Evolutionary conservation across 1,284 basidiomycete species (phyloP), one percentile per base, ranked within the genome.

Genomic region (Leccinum pallidistipes): DNA sequence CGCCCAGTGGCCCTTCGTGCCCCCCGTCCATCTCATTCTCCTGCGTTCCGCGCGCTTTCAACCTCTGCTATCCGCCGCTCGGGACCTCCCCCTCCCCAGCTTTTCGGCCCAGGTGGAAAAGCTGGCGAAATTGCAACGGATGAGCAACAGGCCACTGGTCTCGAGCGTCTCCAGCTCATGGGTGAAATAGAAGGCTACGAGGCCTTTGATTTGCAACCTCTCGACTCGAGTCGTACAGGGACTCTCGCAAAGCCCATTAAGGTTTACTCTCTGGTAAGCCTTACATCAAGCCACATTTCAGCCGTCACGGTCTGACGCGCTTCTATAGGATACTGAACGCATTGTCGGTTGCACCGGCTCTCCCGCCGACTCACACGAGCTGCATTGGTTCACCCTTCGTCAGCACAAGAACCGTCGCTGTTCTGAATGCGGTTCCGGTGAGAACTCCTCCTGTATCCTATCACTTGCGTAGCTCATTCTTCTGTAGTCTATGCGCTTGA

Each of bases 161-260:
- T 98, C 64, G 96, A 98, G 80, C 93, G 97, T 78, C 88, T 96
- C 75, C 94, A 99, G 80, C 81, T 97, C 57, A 80, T 98, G 63
- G 94, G 92, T 72, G 89, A 92, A 68, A 82, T 95, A 72, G 87
- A 95, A 79, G 96, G 95, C 61, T 79, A 94, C 57, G 90, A 95
- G 53, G 88, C 96, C 60, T 99, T 98, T 81, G 95, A 98, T 79
- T 84, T 90, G 76, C 84, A 86, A 67, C 92, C 95, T 53, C 84
- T 98, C 65, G 88, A 95, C 74, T 82, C 95, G 65, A 90, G 87
- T 78, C 87, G 93, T 72, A 78, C 95, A 74, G 97, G 97, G 66
- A 98, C 97, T 58, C 83, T 92, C 71, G 84, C 85, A 61, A 84
- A 97, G 76, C 97, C 97, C 43, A 87, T 98, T 79, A 83, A 88